These are phyloP conservation scores for Exophiala spinifera DNA, from an alignment of 2,329 filamentous ascomycete species.

Conservation along the genomic window DNA sequence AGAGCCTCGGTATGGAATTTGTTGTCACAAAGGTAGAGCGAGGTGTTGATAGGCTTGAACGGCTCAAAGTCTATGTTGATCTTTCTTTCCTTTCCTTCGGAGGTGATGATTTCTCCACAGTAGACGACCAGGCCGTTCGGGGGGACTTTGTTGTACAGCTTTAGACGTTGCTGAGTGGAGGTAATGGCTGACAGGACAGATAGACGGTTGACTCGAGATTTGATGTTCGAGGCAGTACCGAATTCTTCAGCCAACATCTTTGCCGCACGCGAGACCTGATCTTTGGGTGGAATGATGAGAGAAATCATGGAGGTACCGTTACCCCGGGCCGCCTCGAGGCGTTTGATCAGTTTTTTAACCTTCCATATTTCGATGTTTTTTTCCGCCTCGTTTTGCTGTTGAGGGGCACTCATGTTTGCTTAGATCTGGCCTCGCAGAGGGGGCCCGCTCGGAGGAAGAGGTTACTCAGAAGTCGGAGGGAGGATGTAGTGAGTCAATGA, in stretches of 20 bases:
- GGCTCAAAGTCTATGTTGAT: constrained; percentile 99
- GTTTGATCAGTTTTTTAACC: constrained; percentile 99
- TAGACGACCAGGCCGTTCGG: constrained; percentile 97
- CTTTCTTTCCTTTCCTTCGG: constrained; percentile 97
- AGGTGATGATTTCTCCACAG: constrained; percentile 99
- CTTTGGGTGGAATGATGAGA: constrained; percentile 97
- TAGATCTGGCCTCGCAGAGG: constrained; percentile 15
- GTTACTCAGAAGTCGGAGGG: constrained; percentile 7
- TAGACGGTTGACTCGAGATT: constrained; percentile 97
- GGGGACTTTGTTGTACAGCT: constrained; percentile 98
- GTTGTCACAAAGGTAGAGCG: constrained; percentile 98
- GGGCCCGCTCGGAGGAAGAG: constrained; percentile 13
- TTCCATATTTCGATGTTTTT: constrained; percentile 91
- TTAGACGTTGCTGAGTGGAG: constrained; percentile 96
- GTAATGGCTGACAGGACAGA: constrained; percentile 98
- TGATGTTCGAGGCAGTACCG: constrained; percentile 98
- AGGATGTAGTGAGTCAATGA: constrained; percentile 1
- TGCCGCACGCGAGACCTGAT: constrained; percentile 90
- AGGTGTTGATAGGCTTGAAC: constrained; percentile 99
- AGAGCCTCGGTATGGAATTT: constrained; percentile 99
- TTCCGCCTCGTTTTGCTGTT: constrained; percentile 82
- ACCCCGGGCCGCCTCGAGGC: constrained; percentile 91
- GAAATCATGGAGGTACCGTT: constrained; percentile 99
- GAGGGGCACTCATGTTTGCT: constrained; percentile 75
- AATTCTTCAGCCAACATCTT: constrained; percentile 99